Percentiles rank a stretch among this genome's conserved stretches.
Conservation (phyloP, 345 rosid species). For the Bruguiera parviflora region DNA sequence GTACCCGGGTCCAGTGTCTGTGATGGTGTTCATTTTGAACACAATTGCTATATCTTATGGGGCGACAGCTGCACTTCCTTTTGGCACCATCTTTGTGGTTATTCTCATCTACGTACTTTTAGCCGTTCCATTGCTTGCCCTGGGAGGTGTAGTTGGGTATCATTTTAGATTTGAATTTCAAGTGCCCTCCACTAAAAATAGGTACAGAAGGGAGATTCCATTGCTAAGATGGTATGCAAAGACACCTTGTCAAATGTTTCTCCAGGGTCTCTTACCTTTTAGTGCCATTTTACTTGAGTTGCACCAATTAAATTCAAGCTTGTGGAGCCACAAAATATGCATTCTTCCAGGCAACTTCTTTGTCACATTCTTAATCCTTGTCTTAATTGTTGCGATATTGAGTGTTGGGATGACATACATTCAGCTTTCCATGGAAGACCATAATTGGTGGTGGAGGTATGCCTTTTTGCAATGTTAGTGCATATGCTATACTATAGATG, state of each 20-base stretch:
- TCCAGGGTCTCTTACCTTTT: slow-evolving; percentile 69
- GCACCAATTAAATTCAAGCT: slow-evolving; percentile 55
- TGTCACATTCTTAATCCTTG: slow-evolving; percentile 48
- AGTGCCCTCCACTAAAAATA: slow-evolving; percentile 53
- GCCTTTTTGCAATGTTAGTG: slow-evolving; percentile 14
- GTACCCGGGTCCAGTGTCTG: slow-evolving; percentile 53
- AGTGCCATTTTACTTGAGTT: slow-evolving; percentile 68
- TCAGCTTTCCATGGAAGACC: slow-evolving; percentile 82
- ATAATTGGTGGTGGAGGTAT: slow-evolving; percentile 98
- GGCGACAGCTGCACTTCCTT: slow-evolving; percentile 75
- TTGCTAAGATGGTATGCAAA: slow-evolving; percentile 55
- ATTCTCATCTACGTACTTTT: slow-evolving; percentile 45
- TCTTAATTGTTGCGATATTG: slow-evolving; percentile 52
- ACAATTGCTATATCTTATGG: slow-evolving; percentile 62
- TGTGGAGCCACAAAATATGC: slow-evolving; percentile 77
- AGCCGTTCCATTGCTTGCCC: slow-evolving; percentile 55
- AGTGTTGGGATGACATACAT: slow-evolving; percentile 70
- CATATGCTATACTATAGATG: background rate
- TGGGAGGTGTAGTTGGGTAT: slow-evolving; percentile 67
- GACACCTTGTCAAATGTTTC: slow-evolving; percentile 61
- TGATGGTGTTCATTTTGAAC: slow-evolving; percentile 48
- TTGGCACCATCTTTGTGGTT: slow-evolving; percentile 63
- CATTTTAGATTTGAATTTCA: slow-evolving; percentile 56
- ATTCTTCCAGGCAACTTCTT: slow-evolving; percentile 59
- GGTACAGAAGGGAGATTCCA: slow-evolving; percentile 62